Evolutionary conservation across 768 basidiomycete genomes (phyloP).

Genomic region (Tricholoma furcatifolium): DNA sequence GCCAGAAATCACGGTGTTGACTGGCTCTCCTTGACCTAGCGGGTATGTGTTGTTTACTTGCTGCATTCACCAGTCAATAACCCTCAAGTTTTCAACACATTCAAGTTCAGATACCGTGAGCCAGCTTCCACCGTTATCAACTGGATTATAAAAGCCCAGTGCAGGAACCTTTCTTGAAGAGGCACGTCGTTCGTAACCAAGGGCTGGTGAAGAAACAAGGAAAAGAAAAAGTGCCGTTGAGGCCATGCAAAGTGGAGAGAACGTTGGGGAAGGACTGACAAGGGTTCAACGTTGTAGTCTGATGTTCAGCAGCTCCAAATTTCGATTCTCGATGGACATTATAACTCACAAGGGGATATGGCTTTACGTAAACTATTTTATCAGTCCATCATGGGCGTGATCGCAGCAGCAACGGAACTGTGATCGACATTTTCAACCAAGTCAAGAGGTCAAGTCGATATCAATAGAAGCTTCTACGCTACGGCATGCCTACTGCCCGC

Average conservation of each 20-base stretch:
- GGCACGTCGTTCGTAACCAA: conserved; percentile 18
- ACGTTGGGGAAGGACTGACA: background rate
- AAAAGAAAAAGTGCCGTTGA: conserved; percentile 25
- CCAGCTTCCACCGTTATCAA: conserved; percentile 59
- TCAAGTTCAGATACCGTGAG: conserved; percentile 55
- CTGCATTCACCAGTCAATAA: conserved; percentile 29
- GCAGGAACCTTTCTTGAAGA: conserved; percentile 40
- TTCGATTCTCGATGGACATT: background rate
- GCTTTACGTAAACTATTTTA: conserved; percentile 8
- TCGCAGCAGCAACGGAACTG: background rate
- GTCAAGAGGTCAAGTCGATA: too few species aligned
- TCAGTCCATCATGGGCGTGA: background rate
- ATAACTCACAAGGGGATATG: conserved; percentile 5
- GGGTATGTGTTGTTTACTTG: conserved; percentile 59
- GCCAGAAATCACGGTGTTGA: conserved; percentile 80
- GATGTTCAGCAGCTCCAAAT: background rate
- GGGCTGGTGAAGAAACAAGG: conserved; percentile 27
- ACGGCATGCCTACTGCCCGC: too few species aligned
- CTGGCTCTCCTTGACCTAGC: conserved; percentile 77
- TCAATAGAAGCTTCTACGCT: too few species aligned
- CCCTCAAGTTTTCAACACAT: background rate
- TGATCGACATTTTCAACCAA: background rate
- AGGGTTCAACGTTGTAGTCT: conserved; percentile 2
- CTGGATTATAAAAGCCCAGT: conserved; percentile 61
- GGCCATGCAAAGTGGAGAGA: conserved; percentile 12